Percentiles rank a stretch among this genome's conserved stretches.
Conservation (phyloP, 306 rosid genomes). For the Rosa rugosa region DNA sequence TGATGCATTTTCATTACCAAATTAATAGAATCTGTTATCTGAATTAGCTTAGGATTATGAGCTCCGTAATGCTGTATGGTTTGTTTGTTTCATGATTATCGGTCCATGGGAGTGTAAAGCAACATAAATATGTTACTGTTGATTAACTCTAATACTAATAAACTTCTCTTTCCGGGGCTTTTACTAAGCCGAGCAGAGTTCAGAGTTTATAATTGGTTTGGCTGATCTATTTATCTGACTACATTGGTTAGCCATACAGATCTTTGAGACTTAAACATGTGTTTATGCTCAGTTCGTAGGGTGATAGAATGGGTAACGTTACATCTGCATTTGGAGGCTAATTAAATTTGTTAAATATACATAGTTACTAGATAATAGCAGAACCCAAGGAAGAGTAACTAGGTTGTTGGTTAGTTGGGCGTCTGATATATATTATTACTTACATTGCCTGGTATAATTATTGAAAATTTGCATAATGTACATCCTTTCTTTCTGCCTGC, state of each 20-base stretch:
- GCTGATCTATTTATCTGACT: neutral
- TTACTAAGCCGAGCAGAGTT: neutral
- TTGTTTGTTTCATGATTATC: neutral
- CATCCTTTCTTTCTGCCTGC: neutral
- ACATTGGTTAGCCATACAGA: too few relatives aligned
- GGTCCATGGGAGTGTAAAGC: too few relatives aligned
- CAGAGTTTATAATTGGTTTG: neutral
- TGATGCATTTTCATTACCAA: too few relatives aligned
- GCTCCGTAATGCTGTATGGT: neutral
- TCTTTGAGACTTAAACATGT: neutral
- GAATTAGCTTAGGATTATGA: neutral
- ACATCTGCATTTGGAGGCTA: neutral
- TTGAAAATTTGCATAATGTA: neutral
- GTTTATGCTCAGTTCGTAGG: neutral
- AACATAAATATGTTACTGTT: too few relatives aligned
- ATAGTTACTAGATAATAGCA: neutral
- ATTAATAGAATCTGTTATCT: too few relatives aligned
- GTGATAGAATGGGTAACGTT: neutral
- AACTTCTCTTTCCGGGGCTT: neutral
- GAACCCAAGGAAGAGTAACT: neutral
- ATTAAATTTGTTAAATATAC: neutral
- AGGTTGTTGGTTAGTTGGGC: too few relatives aligned
- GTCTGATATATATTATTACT: neutral
- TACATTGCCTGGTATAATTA: neutral
- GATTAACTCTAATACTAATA: neutral